These are phyloP conservation scores for Hippophae rhamnoides DNA, from an alignment of 306 rosid genomes.

Conservation along the genomic window DNA sequence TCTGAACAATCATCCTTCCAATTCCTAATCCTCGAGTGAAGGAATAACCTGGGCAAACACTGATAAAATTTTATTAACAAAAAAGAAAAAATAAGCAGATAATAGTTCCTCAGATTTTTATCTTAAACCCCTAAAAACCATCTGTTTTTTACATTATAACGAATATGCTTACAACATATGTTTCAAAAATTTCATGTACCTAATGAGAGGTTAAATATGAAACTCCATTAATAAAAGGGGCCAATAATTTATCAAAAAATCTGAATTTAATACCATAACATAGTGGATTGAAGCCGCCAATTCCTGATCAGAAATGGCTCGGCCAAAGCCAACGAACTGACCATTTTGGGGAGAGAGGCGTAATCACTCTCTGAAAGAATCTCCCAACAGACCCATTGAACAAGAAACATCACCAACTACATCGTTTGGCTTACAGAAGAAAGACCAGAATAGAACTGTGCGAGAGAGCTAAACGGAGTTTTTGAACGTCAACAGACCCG, in stretches of 20 bases:
- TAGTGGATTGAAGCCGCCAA: conserved; percentile 75
- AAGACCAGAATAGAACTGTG: conserved; percentile 60
- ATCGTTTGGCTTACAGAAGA: conserved; percentile 49
- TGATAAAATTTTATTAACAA: conserved; percentile 2
- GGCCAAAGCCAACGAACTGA: conserved; percentile 69
- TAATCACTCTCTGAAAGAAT: conserved; percentile 27
- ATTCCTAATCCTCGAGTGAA: conserved; percentile 67
- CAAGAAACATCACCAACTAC: conserved; percentile 4
- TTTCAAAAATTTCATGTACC: background rate
- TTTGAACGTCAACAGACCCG: conserved; percentile 35
- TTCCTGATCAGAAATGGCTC: conserved; percentile 71
- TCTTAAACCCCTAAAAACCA: no score
- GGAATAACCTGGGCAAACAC: conserved; percentile 55
- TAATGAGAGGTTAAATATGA: background rate
- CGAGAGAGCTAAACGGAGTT: conserved; percentile 61
- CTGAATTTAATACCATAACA: conserved; percentile 42
- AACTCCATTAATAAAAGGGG: background rate
- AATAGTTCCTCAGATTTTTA: no score
- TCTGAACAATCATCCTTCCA: conserved; percentile 58
- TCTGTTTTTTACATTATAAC: background rate
- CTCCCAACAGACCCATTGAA: conserved; percentile 16
- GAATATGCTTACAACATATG: background rate
- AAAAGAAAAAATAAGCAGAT: no score
- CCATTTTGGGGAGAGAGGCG: conserved; percentile 47
- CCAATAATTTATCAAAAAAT: background rate